phyloP scores from a whole-genome alignment of 2,329 filamentous ascomycete species.

The Didymella arachidicola region DNA sequence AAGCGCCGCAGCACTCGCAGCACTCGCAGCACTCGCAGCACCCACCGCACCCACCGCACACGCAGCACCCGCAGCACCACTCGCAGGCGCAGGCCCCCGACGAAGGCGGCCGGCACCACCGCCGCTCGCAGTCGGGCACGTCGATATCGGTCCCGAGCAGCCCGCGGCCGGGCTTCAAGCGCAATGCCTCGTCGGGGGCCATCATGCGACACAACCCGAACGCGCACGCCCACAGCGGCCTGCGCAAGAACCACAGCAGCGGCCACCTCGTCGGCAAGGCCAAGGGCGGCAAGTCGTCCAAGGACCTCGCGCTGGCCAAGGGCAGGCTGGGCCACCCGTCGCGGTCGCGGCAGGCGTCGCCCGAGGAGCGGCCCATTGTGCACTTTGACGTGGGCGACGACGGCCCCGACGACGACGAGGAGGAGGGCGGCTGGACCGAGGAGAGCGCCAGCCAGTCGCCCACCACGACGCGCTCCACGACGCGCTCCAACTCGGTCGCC shows the following conservation, averaged over 20 bases:
- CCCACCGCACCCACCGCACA: no score
- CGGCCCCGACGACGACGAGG: constrained; percentile 38
- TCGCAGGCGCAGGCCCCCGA: constrained; percentile 27
- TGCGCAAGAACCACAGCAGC: constrained; percentile 56
- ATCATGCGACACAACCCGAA: constrained; percentile 46
- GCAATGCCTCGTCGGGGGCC: constrained; percentile 53
- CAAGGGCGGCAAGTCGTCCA: constrained; percentile 50
- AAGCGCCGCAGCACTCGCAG: constrained; percentile 35
- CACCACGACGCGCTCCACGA: constrained; percentile 52
- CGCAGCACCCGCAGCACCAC: constrained; percentile 37
- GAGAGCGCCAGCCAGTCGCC: constrained; percentile 54
- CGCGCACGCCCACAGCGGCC: constrained; percentile 43
- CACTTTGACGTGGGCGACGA: constrained; percentile 52
- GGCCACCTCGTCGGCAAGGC: constrained; percentile 54
- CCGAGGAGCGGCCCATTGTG: constrained; percentile 50
- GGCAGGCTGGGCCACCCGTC: constrained; percentile 41
- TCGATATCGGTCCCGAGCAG: constrained; percentile 47
- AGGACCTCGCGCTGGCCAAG: constrained; percentile 41
- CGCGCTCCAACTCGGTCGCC: constrained; percentile 52
- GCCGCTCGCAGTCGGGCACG: constrained; percentile 50
- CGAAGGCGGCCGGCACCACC: constrained; percentile 46
- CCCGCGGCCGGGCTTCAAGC: constrained; percentile 53
- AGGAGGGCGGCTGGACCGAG: constrained; percentile 53
- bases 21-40: no score
- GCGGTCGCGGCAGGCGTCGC: constrained; percentile 44